Evolutionary conservation across 139 green algal genomes (phyloP), one percentile per base, ranked within the genome.

Genomic region (Closterium sp.): DNA sequence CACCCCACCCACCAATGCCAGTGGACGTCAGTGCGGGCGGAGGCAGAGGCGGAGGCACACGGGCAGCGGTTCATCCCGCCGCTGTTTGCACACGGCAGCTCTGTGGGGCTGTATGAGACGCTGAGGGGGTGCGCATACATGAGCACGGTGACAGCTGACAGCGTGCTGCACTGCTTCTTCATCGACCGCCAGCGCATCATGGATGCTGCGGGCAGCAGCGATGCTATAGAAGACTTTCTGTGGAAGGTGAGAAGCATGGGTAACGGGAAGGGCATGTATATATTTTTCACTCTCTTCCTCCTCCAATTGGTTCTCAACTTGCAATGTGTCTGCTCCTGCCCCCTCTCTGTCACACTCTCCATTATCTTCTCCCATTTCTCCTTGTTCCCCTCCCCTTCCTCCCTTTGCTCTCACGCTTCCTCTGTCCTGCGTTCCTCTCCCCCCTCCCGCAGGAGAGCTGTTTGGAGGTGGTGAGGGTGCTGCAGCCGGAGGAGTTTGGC

Each of bases 81-180:
- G 62, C 62, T 87, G 85, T 87, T 87, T 31, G 28, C 28, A 17
- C 85, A 87, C 22, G 85, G 85, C 28, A 32, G 85, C 85, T 32
- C 85, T 4, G 85, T 87, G 85, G 85, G 85, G 28, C 85, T 87
- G 28, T 87, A 87, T 24, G 85, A 87, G 85, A 32, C 85, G 85
- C 85, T 87, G 28, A 1, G 28, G 0, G 85, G 85, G 10, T 32
- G n/a, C 9, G 28, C 85, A 6, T 31, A 31, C 85, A 30, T 87
- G 85, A 32, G 28, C 28, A 30, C 85, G 19, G 85, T 87, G 28
- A 10, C 4, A 7, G 85, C 85, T 10, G 85, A 87, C 85, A 32
- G 28, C 85, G 85, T 87, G 85, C 85, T 87, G 85, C 85, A 87
- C 85, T 87, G 85, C 85, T 87, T 87, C 85, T 87, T 87, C 85